These are phyloP conservation scores for Phyllosticta citrichinensis DNA, from an alignment of 2,329 filamentous ascomycete genomes.

Conservation along the genomic window DNA sequence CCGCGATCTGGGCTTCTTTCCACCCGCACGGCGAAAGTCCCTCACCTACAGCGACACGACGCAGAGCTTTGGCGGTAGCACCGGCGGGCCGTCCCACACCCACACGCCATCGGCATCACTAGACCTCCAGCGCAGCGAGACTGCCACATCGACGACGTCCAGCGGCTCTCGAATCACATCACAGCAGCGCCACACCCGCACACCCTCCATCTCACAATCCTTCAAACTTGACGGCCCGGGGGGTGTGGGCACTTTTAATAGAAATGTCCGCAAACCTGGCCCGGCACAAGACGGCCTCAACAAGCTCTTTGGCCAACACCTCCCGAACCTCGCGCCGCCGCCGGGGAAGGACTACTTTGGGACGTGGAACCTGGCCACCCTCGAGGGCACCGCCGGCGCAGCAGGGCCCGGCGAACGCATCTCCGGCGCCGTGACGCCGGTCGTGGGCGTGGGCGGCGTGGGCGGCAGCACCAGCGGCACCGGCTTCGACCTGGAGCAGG, in stretches of 20 bases:
- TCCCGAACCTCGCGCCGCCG: constrained; percentile 61
- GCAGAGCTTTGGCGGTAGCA: constrained; percentile 16
- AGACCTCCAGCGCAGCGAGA: constrained; percentile 44
- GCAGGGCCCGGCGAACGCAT: constrained; percentile 17
- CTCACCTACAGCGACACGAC: constrained; percentile 50
- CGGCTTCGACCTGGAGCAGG: constrained; percentile 57
- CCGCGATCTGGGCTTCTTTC: constrained; percentile 79
- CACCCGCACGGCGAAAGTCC: constrained; percentile 81
- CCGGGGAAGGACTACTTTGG: constrained; percentile 46
- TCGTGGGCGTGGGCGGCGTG: constrained; percentile 10
- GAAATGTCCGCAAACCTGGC: constrained; percentile 61
- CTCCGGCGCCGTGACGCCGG: constrained; percentile 15
- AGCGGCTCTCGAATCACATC: constrained; percentile 24
- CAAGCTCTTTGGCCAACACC: constrained; percentile 70
- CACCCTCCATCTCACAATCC: constrained; percentile 22
- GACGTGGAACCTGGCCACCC: constrained; percentile 28
- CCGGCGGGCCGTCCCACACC: background rate
- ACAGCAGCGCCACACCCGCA: constrained; percentile 28
- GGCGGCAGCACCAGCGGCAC: constrained; percentile 15
- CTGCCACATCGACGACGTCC: constrained; percentile 20
- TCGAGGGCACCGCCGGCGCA: constrained; percentile 3
- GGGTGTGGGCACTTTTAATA: constrained; percentile 73
- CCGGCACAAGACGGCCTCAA: constrained; percentile 79
- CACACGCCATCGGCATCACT: constrained; percentile 57
- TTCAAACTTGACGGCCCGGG: constrained; percentile 68